Conservation (phyloP, 371 early-diverging fungal species). For the Chytridium lagenaria region DNA sequence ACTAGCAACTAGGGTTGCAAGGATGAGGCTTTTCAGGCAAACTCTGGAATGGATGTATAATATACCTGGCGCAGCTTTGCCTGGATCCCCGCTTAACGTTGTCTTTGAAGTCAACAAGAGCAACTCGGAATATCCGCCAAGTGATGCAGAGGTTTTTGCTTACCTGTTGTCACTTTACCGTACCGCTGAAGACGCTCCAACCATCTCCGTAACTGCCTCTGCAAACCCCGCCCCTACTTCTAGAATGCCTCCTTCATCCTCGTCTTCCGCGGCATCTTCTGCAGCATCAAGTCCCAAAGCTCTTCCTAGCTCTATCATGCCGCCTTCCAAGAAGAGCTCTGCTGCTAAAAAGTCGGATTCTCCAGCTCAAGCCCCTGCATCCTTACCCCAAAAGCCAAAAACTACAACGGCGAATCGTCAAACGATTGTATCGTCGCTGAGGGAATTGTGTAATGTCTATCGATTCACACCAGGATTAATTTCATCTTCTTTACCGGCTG, state of each 20-base stretch:
- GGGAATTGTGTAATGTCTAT: constrained; percentile 36
- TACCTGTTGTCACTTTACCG: constrained; percentile 28
- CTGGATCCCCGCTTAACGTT: constrained; percentile 6
- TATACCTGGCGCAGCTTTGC: constrained; percentile 11
- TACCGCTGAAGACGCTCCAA: neutral
- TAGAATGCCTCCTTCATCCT: constrained; percentile 1
- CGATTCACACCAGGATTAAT: constrained; percentile 38
- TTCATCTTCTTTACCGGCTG: constrained; percentile 22
- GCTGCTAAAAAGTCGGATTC: no score
- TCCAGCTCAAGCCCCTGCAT: no score
- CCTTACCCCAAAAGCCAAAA: no score
- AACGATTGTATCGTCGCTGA: constrained; percentile 34
- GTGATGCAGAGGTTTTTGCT: constrained; percentile 35
- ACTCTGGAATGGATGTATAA: constrained; percentile 36
- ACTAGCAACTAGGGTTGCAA: constrained; percentile 4
- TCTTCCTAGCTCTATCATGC: constrained; percentile 3
- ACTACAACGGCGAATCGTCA: constrained; percentile 17
- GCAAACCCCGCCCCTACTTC: neutral
- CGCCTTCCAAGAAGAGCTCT: constrained; percentile 1
- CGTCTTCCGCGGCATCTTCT: neutral
- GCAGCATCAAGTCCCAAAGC: neutral
- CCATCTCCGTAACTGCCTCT: neutral
- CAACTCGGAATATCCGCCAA: neutral
- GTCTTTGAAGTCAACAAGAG: no score
- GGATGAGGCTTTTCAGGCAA: constrained; percentile 18